These are phyloP conservation scores for Acer yangbiense DNA, from an alignment of 345 rosid species.

Conservation along the genomic window DNA sequence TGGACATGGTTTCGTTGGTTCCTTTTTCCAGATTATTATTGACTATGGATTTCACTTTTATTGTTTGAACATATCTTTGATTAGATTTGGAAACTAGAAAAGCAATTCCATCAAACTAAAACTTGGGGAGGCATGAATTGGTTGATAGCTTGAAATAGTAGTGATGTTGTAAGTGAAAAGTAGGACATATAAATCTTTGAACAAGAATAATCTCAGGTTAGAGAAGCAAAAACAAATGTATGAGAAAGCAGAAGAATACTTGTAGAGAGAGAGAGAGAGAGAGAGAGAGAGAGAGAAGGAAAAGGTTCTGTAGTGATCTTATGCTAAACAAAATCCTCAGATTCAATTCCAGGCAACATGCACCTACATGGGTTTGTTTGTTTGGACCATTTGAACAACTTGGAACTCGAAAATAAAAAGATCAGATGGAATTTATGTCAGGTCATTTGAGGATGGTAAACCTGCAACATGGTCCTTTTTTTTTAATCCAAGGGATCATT, in stretches of 20 bases:
- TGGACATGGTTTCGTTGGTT: not conserved
- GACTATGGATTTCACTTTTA: not conserved
- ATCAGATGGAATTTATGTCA: not conserved
- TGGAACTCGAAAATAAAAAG: not conserved
- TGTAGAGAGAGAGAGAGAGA: not conserved
- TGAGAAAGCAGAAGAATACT: conserved; percentile 34
- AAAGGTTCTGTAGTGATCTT: conserved; percentile 26
- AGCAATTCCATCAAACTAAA: not conserved
- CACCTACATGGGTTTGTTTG: conserved; percentile 37
- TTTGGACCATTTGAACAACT: conserved; percentile 30
- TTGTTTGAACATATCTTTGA: conserved; percentile 2
- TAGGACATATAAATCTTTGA: conserved; percentile 36
- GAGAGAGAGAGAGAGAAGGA: not conserved
- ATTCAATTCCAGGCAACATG: conserved; percentile 42
- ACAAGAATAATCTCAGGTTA: conserved; percentile 29
- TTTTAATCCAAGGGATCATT: not conserved
- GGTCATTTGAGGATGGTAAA: not conserved
- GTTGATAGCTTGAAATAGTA: conserved; percentile 15
- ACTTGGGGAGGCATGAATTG: conserved; percentile 21
- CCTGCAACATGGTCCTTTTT: not conserved
- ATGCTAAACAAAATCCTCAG: conserved; percentile 29
- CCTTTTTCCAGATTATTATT: not conserved
- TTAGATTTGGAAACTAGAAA: not conserved
- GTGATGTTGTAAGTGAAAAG: conserved; percentile 35
- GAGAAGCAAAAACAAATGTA: conserved; percentile 14